Percentiles rank a stretch among this genome's conserved stretches.
Conservation (phyloP, 176 grass and related monocot genomes). For the Avena insularis region DNA sequence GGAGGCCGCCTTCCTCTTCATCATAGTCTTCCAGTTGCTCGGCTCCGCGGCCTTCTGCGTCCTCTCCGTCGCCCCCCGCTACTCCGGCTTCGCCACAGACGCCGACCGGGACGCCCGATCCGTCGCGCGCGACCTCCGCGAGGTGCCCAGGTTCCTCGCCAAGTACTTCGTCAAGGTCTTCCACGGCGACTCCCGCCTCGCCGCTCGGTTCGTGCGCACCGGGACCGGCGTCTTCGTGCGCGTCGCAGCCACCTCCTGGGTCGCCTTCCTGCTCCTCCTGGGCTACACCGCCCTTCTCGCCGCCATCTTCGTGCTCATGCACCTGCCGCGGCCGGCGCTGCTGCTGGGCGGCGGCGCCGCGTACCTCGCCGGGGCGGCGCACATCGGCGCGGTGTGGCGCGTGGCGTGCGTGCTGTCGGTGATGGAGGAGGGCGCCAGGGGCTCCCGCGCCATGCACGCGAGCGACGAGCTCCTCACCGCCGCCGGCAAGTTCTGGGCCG, state of each 20-base stretch:
- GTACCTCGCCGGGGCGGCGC: neutral
- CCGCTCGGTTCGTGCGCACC: neutral
- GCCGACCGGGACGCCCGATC: neutral
- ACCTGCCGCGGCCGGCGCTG: neutral
- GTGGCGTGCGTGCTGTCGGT: neutral
- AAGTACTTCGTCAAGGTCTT: neutral
- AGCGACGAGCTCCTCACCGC: neutral
- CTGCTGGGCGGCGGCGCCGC: neutral
- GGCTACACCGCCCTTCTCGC: neutral
- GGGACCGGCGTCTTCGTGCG: neutral
- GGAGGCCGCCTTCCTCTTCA: no score
- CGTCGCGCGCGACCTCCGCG: neutral
- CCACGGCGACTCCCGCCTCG: neutral
- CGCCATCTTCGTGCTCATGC: neutral
- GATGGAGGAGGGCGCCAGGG: neutral
- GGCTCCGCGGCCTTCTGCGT: neutral
- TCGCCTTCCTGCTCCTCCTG: neutral
- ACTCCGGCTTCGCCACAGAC: neutral
- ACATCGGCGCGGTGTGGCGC: slow-evolving; percentile 4
- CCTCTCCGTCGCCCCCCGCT: neutral
- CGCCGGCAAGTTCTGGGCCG: no score
- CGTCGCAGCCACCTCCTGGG: neutral
- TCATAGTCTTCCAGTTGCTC: no score
- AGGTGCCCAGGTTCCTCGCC: neutral
- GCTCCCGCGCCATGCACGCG: neutral